These are phyloP conservation scores for Urochloa ruziziensis DNA, from an alignment of 176 grass and related monocot genomes.

Conservation along the genomic window DNA sequence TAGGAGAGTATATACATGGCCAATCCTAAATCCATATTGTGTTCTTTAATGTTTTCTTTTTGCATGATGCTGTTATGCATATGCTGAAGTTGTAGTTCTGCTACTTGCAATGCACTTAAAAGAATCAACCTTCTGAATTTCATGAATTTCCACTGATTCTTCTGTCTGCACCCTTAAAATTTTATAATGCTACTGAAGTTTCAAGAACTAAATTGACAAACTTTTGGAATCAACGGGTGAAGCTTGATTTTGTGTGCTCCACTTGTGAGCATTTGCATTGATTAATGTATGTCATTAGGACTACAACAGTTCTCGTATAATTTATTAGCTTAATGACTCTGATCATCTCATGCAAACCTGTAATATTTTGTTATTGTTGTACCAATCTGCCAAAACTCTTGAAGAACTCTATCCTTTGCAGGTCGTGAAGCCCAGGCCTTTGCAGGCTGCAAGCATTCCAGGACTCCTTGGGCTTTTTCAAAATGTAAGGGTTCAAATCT, in stretches of 20 bases:
- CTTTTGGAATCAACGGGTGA: background rate
- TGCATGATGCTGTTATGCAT: background rate
- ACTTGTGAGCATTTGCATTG: background rate
- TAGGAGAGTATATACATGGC: background rate
- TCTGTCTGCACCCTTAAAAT: background rate
- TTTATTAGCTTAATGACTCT: background rate
- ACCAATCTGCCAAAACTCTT: background rate
- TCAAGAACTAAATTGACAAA: background rate
- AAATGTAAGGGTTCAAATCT: conserved; percentile 50
- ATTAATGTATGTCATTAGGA: background rate
- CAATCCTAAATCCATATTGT: background rate
- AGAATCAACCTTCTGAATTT: background rate
- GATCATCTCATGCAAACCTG: background rate
- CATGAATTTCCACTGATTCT: background rate
- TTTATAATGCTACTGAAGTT: background rate
- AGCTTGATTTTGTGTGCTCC: background rate
- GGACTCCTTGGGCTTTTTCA: conserved; percentile 96
- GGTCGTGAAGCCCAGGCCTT: conserved; percentile 86
- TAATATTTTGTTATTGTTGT: background rate
- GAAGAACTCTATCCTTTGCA: conserved; percentile 33
- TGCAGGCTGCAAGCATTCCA: conserved; percentile 96
- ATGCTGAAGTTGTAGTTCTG: background rate
- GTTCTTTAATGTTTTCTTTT: conserved; percentile 1
- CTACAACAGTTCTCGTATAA: background rate
- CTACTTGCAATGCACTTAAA: background rate